Base-by-base conservation (phyloP, 2,329 filamentous ascomycete genomes). In the Colletotrichum sojae region DNA sequence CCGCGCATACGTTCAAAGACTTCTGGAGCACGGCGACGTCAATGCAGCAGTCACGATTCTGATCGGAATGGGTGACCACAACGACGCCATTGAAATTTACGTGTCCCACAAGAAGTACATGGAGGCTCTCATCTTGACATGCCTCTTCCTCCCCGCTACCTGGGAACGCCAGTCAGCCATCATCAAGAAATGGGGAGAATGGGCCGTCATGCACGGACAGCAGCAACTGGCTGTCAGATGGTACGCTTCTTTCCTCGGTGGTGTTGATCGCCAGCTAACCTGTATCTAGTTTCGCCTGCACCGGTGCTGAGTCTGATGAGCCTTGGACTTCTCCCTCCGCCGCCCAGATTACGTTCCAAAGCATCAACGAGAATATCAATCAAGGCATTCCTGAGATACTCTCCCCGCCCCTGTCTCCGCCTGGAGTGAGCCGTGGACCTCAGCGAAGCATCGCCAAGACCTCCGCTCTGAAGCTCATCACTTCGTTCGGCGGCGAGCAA, bases 21-120 rank as follows among this genome's bases (percentile, higher is more conserved):
- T 99, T 1, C 86, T 99, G 1, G 94, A 97, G 78, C 93, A 91
- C 71, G 94, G 94, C 31, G 96, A 99, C 75, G 85, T 98, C 2
- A 95, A 99, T 77, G 94, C 94, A 0, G 94, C 96, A 5, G 95
- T 94, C 18, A 95, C 95, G 0, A 95, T 98, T 71, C 90, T 99
- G 79, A 90, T 99, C 40, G 94, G 95, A 15, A 90, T 99, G 80
- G 95, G 95, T 2, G 95, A 98, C 76, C 86, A 93, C 74, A 95
- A 97, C 72, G 95, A 99, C 78, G 96, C 96, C 0, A 95, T 99
- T 69, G 96, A 99, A 79, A 92, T 98, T 36, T 99, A 99, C 75
- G 90, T 97, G 39, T 97, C 95, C 12, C 94, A 96, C 72, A 94
- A 92, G 78, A 91, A 91, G 75, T 97, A 92, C 78, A 93, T 99